A percentile compares a stretch with the other conserved stretches of the same genome.
phyloP scores from a whole-genome alignment of 1,284 basidiomycete genomes.

The Leccinum subrobustum region DNA sequence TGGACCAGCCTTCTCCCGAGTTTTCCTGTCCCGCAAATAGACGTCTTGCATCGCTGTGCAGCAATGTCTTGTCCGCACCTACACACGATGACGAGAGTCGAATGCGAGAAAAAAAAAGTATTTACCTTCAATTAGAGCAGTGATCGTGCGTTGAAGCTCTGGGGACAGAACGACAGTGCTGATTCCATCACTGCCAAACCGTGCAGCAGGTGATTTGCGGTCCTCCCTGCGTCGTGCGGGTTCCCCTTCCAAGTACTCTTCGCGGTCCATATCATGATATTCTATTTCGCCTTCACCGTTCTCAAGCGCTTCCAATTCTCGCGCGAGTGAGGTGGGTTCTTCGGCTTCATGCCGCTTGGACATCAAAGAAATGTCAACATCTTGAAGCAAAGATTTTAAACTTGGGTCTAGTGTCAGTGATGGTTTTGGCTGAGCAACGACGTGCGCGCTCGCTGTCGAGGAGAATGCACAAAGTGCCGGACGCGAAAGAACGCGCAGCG shows the following conservation, averaged over 20 bases:
- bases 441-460: constrained; percentile 17
- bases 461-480: constrained; percentile 20
- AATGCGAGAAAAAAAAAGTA: constrained; percentile 4
- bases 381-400: constrained; percentile 55
- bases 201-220: constrained; percentile 78
- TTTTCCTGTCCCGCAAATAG: constrained; percentile 50
- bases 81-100: constrained; percentile 8
- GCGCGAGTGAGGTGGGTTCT: constrained; percentile 24
- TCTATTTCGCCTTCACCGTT: constrained; percentile 29
- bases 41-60: constrained; percentile 69
- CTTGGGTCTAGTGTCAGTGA: constrained; percentile 64
- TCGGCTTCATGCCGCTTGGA: constrained; percentile 36
- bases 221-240: constrained; percentile 40
- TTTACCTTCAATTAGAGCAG: constrained; percentile 58
- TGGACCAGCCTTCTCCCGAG: constrained; percentile 47
- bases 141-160: constrained; percentile 64
- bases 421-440: constrained; percentile 38
- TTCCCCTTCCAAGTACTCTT: constrained; percentile 28
- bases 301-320: constrained; percentile 56
- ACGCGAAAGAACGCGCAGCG: constrained; percentile 25
- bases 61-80: constrained; percentile 63
- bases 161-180: constrained; percentile 69
- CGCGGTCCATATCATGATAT: constrained; percentile 26
- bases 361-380: constrained; percentile 63
- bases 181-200: constrained; percentile 71